Conservation (phyloP, 1,284 basidiomycete genomes). For the Ceratobasidium papillatum region DNA sequence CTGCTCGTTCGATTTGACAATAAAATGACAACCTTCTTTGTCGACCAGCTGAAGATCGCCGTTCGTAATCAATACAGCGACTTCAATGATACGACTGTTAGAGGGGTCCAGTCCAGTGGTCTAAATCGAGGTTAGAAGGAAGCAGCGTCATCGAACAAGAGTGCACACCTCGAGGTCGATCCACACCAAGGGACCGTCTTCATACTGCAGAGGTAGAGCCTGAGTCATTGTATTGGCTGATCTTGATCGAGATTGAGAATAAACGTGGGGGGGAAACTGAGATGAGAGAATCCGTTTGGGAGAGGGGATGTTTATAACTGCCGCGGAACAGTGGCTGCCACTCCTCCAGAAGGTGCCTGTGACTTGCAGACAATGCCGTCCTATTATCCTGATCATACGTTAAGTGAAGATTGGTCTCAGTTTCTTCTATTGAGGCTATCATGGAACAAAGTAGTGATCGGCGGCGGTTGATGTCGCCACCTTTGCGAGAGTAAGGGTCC, state of each 20-base stretch:
- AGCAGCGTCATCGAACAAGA: neutral
- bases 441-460: too few species aligned
- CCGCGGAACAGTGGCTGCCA: neutral
- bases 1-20: conserved; percentile 71
- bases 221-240: neutral
- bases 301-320: too few species aligned
- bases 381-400: neutral
- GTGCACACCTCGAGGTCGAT: conserved; percentile 73
- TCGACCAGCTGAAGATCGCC: conserved; percentile 81
- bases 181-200: conserved; percentile 82
- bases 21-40: conserved; percentile 70
- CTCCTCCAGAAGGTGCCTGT: neutral
- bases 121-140: conserved; percentile 40
- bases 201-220: conserved; percentile 48
- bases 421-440: too few species aligned
- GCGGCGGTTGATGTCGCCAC: neutral
- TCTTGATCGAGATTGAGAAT: neutral
- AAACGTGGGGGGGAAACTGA: too few species aligned
- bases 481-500: neutral
- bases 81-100: conserved; percentile 76
- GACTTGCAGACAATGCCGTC: neutral
- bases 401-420: neutral
- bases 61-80: conserved; percentile 81
- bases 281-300: too few species aligned
- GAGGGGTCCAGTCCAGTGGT: conserved; percentile 78